Evolutionary conservation across 2,329 filamentous ascomycete genomes (phyloP).

Genomic region (Amylocarpus encephaloides): DNA sequence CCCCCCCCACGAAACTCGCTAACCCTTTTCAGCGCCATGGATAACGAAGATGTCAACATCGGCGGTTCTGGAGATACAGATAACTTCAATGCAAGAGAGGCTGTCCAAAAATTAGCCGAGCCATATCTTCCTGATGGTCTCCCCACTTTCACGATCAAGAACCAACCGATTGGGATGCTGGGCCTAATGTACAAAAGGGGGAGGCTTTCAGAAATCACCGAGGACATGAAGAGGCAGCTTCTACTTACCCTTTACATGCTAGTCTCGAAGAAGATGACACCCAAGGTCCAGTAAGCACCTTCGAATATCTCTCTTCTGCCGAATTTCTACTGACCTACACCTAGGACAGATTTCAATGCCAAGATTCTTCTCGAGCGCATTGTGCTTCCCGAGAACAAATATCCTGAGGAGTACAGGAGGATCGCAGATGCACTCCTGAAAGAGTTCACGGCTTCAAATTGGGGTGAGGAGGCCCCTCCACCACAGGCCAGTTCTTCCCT

Average conservation of each 20-base stretch:
- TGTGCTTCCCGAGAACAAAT: background rate
- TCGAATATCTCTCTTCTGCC: background rate
- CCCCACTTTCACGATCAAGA: background rate
- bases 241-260: background rate
- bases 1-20: no score
- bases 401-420: background rate
- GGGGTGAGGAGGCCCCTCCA: background rate
- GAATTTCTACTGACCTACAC: background rate
- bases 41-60: no score
- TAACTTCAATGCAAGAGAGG: no score
- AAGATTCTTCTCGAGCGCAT: background rate
- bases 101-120: background rate
- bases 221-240: background rate
- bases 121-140: background rate
- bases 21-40: no score
- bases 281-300: background rate
- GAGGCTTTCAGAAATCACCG: background rate
- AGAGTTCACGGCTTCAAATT: conserved; percentile 3
- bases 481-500: background rate
- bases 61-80: no score
- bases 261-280: background rate
- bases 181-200: background rate
- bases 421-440: conserved; percentile 1
- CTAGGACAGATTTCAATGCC: background rate
- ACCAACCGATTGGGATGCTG: background rate